Base-by-base conservation (phyloP, 805 yeast genomes). In the Candida manassasensis region DNA sequence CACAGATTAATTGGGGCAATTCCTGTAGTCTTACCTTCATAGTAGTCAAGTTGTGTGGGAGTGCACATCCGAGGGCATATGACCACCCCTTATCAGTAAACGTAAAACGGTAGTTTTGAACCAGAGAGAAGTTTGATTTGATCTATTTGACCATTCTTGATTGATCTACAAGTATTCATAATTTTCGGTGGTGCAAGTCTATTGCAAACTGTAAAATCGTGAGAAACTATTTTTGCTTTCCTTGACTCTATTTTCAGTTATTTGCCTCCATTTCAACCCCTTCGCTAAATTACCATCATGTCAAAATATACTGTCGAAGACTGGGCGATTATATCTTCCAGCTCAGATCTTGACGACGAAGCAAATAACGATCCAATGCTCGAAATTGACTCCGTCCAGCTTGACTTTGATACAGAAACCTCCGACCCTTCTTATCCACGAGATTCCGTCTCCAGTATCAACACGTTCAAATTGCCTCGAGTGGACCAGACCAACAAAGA, bases 311-410 rank as follows among this genome's bases (percentile, higher is more conserved):
- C 48, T 19, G 71, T 66, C 31, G 72, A 67, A 49, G 72, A 67
- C 30, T 67, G 72, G 72, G 57, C 71, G 5, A 60, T 67, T 27
- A 67, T 67, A 14, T 62, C 69, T 6, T 65, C 71, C 8, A 57
- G 59, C 25, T 64, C 71, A 1, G 72, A 67, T 28, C 37, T 58
- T 18, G 65, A 61, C 27, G 64, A 60, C 22, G 68, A 61, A 10
- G 38, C 32, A 7, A 29, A 18, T 18, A 12, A 19, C 9, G 29
- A 21, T 6, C 29, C 32, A 16, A 21, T 32, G 12, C 17, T 16
- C 13, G 32, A 32, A 12, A 29, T 21, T 13, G 17, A 6, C 9
- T 15, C 4, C 5, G 13, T 10, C 19, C 16, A 24, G 11, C 21
- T 8, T 4, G 11, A 10, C 21, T 6, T 19, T 19, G 16, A 13